Base-by-base conservation (phyloP, 225 moss, liverwort and hornwort genomes). In the Physcomitrium patens region DNA sequence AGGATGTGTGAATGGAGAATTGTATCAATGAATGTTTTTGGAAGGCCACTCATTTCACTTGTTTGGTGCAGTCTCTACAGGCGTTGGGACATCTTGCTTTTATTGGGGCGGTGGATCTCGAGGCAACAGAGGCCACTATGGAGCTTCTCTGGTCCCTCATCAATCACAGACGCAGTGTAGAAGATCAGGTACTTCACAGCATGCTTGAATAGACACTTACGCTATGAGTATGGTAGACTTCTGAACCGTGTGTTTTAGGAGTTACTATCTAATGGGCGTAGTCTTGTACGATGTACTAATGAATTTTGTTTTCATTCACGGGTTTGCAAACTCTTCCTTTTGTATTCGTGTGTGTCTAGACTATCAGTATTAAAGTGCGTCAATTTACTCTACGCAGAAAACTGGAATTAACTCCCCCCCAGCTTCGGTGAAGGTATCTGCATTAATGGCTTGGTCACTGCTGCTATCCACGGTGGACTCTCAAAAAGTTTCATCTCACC, bases 381-480 rank as follows among this genome's bases (percentile, higher is more conserved):
- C 7, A 56, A 26, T 67, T 49, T 68, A 37, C 67, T 72, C 46
- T 16, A 63, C 71, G 62, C 81, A 95, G 94, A 73, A 73, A 73
- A 81, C 84, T 78, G 91, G 91, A 58, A 85, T 90, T 8, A 90
- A 78, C 41, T 77, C 71, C 14, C 90, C 92, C 20, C 82, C 90
- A 51, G 86, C 79, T 69, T 73, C 80, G 53, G 92, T 92, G 47
- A 94, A 84, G 85, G 86, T 92, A 31, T 87, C 89, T 65, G 96
- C 90, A 63, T 63, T 96, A 61, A 42, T 75, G 62, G 85, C 90
- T 15, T 96, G 96, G 94, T 83, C 89, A 22, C 80, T 94, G 67
- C 66, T 96, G 68, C 72, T 96, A 71, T 86, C 93, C 18, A 92
- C 92, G 9, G 66, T 96, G 46, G 89, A 87, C 71, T 62, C 96